Percentiles rank a stretch among this genome's conserved stretches.
Conservation (phyloP, 805 yeast species). For the Candida namnaoensis region DNA sequence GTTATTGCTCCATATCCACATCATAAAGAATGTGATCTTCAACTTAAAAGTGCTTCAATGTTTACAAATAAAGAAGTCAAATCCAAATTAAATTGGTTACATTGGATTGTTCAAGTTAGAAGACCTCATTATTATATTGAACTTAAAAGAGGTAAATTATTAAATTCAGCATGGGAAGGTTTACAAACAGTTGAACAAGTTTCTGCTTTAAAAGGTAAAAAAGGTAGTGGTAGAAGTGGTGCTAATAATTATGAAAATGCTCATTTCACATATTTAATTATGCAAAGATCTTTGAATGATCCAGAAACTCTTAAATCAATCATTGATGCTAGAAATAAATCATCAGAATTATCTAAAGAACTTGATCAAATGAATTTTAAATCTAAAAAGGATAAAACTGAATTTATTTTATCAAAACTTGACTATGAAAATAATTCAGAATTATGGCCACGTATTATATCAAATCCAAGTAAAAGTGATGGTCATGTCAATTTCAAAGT, state of each 20-base stretch:
- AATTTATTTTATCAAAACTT: background rate
- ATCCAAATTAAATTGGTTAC: slow-evolving; percentile 48
- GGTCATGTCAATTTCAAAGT: slow-evolving; percentile 76
- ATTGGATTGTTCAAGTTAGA: slow-evolving; percentile 59
- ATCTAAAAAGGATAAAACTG: slow-evolving; percentile 4
- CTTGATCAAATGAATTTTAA: background rate
- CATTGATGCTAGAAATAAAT: slow-evolving; percentile 25
- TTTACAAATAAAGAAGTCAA: slow-evolving; percentile 34
- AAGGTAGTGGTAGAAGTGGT: slow-evolving; percentile 74
- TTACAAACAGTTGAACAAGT: slow-evolving; percentile 47
- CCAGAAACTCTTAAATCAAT: slow-evolving; percentile 29
- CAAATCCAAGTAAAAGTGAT: slow-evolving; percentile 66
- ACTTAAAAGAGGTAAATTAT: slow-evolving; percentile 69
- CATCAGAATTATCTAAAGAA: slow-evolving; percentile 10
- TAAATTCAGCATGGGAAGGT: slow-evolving; percentile 67
- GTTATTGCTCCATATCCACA: slow-evolving; percentile 89
- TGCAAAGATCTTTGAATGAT: slow-evolving; percentile 48
- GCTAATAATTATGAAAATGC: slow-evolving; percentile 67
- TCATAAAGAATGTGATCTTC: slow-evolving; percentile 80
- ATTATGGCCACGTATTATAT: slow-evolving; percentile 65
- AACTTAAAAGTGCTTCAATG: slow-evolving; percentile 62
- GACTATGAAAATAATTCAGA: slow-evolving; percentile 18
- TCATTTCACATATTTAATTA: slow-evolving; percentile 65
- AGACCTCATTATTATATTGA: slow-evolving; percentile 80
- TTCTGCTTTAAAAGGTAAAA: slow-evolving; percentile 23